Evolutionary conservation across 139 green algal genomes (phyloP).

Genomic region (Chlorella sp.): DNA sequence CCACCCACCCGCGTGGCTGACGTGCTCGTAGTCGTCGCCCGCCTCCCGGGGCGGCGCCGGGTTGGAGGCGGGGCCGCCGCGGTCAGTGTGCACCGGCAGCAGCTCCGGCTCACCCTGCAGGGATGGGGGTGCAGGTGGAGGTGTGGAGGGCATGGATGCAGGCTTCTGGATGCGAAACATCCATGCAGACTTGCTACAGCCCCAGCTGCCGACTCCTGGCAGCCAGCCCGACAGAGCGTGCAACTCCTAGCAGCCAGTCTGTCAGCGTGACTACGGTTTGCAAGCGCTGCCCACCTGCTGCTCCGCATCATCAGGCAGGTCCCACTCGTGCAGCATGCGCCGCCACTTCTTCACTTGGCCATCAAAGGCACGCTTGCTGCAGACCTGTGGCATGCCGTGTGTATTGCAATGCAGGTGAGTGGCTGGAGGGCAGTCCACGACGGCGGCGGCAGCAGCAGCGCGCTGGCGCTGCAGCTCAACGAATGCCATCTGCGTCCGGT

Average conservation of each 20-base stretch:
- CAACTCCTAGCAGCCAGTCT: too few relatives aligned
- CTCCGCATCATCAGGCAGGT: constrained; percentile 31
- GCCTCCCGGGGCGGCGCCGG: not conserved
- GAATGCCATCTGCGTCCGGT: not conserved
- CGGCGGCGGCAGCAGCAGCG: not conserved
- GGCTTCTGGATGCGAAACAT: too few relatives aligned
- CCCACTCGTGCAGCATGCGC: constrained; percentile 60
- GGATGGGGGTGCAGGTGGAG: not conserved
- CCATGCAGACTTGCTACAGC: too few relatives aligned
- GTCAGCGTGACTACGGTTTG: too few relatives aligned
- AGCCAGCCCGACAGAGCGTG: too few relatives aligned
- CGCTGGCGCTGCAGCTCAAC: not conserved
- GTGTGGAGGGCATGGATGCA: not conserved
- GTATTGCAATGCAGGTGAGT: not conserved
- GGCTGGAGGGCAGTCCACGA: too few relatives aligned
- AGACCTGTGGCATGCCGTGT: constrained; percentile 28
- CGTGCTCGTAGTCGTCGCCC: constrained; percentile 18
- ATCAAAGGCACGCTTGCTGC: constrained; percentile 67
- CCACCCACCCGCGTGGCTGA: constrained; percentile 14
- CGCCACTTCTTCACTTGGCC: constrained; percentile 64
- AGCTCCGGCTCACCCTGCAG: not conserved
- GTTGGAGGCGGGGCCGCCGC: not conserved
- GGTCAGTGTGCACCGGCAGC: not conserved
- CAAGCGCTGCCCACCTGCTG: too few relatives aligned
- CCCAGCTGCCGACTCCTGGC: too few relatives aligned